These are phyloP conservation scores for Cyberlindnera euphorbiiphila DNA, from an alignment of 805 yeast species.

Conservation along the genomic window DNA sequence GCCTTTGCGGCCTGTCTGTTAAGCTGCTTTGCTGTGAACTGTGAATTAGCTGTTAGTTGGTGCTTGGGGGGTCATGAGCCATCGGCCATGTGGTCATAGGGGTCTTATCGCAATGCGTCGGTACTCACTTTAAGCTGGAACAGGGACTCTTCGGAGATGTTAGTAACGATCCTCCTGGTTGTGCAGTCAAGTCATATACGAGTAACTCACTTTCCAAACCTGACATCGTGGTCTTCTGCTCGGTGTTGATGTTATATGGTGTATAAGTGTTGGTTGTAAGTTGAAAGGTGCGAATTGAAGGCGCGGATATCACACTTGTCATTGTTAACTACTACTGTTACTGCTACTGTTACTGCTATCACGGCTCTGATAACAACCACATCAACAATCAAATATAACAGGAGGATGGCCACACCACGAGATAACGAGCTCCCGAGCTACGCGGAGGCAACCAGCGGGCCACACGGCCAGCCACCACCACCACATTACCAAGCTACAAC, in stretches of 20 bases:
- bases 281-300: too few species aligned
- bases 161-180: too few species aligned
- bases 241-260: background rate
- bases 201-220: constrained; percentile 8
- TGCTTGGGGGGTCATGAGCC: too few species aligned
- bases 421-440: background rate
- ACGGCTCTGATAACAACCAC: too few species aligned
- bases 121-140: constrained; percentile 54
- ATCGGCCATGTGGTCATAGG: too few species aligned
- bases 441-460: background rate
- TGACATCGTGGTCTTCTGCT: constrained; percentile 2
- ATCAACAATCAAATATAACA: too few species aligned
- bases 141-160: constrained; percentile 43
- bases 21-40: constrained; percentile 91
- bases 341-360: too few species aligned
- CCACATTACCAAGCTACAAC: background rate
- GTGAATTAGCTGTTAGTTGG: constrained; percentile 15
- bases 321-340: too few species aligned
- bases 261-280: background rate
- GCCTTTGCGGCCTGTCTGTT: constrained; percentile 87
- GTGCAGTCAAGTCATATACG: too few species aligned
- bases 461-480: constrained; percentile 1
- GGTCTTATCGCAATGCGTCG: background rate
- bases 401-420: background rate
- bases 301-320: too few species aligned